Evolutionary conservation across 257 asterid species (phyloP), one percentile per base, ranked within the genome.

Genomic region (Solanum medicagineum): DNA sequence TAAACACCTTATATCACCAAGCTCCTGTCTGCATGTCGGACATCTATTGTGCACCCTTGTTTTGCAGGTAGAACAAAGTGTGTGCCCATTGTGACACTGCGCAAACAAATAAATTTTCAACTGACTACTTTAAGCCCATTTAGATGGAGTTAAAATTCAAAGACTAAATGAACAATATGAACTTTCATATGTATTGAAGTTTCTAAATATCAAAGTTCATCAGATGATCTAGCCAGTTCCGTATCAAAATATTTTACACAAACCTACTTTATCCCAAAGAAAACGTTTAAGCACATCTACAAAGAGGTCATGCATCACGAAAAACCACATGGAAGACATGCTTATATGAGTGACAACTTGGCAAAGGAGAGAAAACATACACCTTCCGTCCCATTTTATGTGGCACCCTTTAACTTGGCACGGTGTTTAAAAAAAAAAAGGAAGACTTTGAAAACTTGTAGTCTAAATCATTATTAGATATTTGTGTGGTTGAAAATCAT

Each of bases 11-110:
- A 95, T 95, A 84, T 95, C 98, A 26, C 98, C 98, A 4, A 93
- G 98, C 86, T 95, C 98, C 91, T 93, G 98, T 87, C 97, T 92
- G 90, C 98, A 93, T 8, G 98, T 95, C 26, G 98, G 98, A 86
- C 98, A 93, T 80, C 97, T 85, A 24, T 95, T 95, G 81, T 94
- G 97, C 77, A 95, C 97, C 93, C 97, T 92, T 9, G 91, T 89
- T 91, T 95, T 95, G 90, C 97, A 95, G 66, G 98, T 93, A 54
- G 95, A 93, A 90, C 98, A 93, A 40, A 95, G 95, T 0, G 98
- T 95, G 87, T 95, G 98, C 55, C 97, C 98, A 20, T 93, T 93
- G 88, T 91, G 98, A 89, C 98, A 93, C 98, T 95, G 91, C 87
- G 85, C 87, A 81, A 79, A 68, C 83, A 63, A 68, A 56, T 20